Conservation (phyloP, 2,329 filamentous ascomycete genomes). For the Hirsutella thompsonii region DNA sequence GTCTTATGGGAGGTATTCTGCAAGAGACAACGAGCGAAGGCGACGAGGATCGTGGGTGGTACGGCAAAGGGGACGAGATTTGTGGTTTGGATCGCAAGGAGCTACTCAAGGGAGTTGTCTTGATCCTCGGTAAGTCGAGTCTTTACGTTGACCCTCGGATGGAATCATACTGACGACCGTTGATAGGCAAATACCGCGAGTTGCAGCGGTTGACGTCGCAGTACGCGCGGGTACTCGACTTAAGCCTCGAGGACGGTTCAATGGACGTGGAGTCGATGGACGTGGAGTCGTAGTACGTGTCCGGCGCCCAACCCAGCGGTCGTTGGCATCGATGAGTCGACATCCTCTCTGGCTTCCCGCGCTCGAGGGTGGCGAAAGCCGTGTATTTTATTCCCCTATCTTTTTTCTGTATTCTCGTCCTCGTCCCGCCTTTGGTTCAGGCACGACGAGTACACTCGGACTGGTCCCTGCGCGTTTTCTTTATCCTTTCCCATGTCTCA, state of each 20-base stretch:
- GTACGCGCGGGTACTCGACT: slow-evolving; percentile 71
- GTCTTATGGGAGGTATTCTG: slow-evolving; percentile 60
- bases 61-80: slow-evolving; percentile 54
- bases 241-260: slow-evolving; percentile 35
- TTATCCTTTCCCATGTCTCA: too few relatives aligned
- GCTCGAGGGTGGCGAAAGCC: too few relatives aligned
- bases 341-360: background rate
- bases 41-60: slow-evolving; percentile 45
- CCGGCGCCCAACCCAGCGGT: background rate
- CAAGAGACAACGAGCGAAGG: slow-evolving; percentile 39
- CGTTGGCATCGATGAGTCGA: background rate
- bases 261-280: slow-evolving; percentile 31
- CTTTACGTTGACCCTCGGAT: background rate
- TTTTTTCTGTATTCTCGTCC: too few relatives aligned
- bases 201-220: slow-evolving; percentile 90
- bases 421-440: too few relatives aligned
- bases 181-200: slow-evolving; percentile 81
- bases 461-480: too few relatives aligned
- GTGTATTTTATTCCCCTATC: background rate
- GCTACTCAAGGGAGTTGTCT: slow-evolving; percentile 76
- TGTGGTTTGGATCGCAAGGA: slow-evolving; percentile 88
- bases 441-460: too few relatives aligned
- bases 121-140: slow-evolving; percentile 67
- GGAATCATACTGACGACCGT: slow-evolving; percentile 10
- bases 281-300: slow-evolving; percentile 17